These are phyloP conservation scores for Venturia effusa DNA, from an alignment of 2,329 filamentous ascomycete genomes.

Conservation along the genomic window DNA sequence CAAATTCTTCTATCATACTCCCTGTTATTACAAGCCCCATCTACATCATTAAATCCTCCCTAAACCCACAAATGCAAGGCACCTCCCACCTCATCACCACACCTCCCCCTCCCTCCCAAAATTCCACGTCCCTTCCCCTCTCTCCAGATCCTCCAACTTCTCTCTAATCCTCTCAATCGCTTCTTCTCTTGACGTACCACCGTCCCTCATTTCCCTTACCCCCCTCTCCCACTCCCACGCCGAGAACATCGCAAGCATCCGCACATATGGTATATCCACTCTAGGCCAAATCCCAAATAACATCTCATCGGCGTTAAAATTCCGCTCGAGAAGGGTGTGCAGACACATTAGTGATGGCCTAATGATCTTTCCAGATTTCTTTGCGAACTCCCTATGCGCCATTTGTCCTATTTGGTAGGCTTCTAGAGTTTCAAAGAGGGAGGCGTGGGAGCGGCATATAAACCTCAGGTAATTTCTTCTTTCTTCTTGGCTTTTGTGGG, in stretches of 20 bases:
- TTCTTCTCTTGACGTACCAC: neutral
- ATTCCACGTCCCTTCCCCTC: neutral
- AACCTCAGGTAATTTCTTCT: neutral
- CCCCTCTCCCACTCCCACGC: neutral
- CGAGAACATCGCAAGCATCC: neutral
- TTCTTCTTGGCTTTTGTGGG: neutral
- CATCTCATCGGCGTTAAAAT: neutral
- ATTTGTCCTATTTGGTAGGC: neutral
- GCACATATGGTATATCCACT: neutral
- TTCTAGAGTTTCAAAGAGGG: neutral
- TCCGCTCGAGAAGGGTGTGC: neutral
- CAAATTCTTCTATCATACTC: no score
- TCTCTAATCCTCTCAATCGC: neutral
- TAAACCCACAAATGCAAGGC: neutral
- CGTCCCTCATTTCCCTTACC: neutral
- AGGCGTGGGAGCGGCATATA: neutral
- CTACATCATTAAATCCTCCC: neutral
- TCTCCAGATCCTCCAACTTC: neutral
- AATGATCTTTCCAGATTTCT: neutral
- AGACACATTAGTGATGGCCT: neutral
- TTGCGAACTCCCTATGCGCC: neutral
- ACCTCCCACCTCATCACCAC: neutral
- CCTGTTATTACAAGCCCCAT: no score
- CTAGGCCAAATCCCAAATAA: neutral
- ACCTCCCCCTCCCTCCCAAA: neutral